These are phyloP conservation scores for Dactylella cylindrospora DNA, from an alignment of 2,329 filamentous ascomycete species.

Conservation along the genomic window DNA sequence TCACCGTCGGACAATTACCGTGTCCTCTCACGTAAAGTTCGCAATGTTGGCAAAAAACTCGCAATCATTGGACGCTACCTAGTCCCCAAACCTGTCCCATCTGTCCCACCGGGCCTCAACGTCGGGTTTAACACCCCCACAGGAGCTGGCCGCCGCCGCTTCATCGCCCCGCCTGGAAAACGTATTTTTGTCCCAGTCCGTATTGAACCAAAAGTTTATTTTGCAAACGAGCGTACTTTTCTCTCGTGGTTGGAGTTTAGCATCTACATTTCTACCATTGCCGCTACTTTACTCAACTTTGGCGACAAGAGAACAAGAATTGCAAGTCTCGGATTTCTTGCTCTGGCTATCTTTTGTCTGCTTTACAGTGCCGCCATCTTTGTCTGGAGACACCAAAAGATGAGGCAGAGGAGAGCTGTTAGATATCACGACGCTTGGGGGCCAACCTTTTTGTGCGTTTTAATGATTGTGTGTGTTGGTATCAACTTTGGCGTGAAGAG, in stretches of 20 bases:
- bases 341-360: conserved; percentile 75
- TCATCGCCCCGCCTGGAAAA: conserved; percentile 62
- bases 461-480: conserved; percentile 71
- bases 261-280: conserved; percentile 87
- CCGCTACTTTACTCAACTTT: conserved; percentile 81
- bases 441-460: conserved; percentile 72
- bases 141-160: conserved; percentile 52
- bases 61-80: conserved; percentile 37
- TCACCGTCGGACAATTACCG: conserved; percentile 32
- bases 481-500: conserved; percentile 71
- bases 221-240: conserved; percentile 94
- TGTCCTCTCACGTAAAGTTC: conserved; percentile 16
- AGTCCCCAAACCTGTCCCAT: conserved; percentile 32
- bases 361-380: conserved; percentile 82
- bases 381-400: conserved; percentile 82
- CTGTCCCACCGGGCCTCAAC: conserved; percentile 29
- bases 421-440: conserved; percentile 90
- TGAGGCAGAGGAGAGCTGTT: conserved; percentile 78
- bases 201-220: conserved; percentile 96
- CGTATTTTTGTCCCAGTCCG: conserved; percentile 85
- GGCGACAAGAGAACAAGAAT: conserved; percentile 60
- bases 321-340: conserved; percentile 68
- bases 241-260: conserved; percentile 97
- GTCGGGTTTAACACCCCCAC: conserved; percentile 38
- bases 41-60: conserved; percentile 35